Evolutionary conservation across 129 eudicot genomes (phyloP), one percentile per base, ranked within the genome.

Genomic region (Rutidosis leptorrhynchoides): DNA sequence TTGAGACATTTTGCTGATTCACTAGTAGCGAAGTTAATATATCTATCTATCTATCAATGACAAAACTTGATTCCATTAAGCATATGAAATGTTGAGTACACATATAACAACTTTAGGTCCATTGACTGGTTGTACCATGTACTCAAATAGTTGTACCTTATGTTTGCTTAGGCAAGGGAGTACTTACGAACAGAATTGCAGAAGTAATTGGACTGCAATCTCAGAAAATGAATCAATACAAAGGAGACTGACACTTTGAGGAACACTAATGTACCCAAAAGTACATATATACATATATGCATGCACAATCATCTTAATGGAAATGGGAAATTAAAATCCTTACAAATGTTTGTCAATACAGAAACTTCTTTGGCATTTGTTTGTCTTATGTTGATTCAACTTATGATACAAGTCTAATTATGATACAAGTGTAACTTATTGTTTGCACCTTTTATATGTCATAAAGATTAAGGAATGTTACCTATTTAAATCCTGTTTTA

Each of bases 261-360:
- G 64, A 67, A 67, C 79, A 62, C 62, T 75, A 74, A 59, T 74
- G 63, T 74, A 28, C 61, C 62, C 79, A 74, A 74, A 75, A 74
- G 79, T 74, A 74, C 46, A 40, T 35, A 35, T 35, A 9, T 7
- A 40, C 10, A 35, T 35, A 9, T 7, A 32, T 40, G 46, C 79
- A 67, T 74, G 29, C 62, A 65, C 67, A 48, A 59, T 58, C 68
- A 67, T 67, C 69, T 58, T 74, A 43, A 42, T 27, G 74, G 65
- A 56, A 56, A 22, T 46, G 62, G 24, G 16, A 45, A 40, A 8
- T 53, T 53, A 29, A 73, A 54, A 65, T 56, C 67, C 30, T 65
- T 37, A 54, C 37, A 43, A 20, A 30, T 20, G 1, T 28, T 30
- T 9, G 51, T 10, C 5, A 28, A 28, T 45, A 5, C 24, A 40